Conservation (phyloP, 345 rosid genomes). For the Acer campestre region DNA sequence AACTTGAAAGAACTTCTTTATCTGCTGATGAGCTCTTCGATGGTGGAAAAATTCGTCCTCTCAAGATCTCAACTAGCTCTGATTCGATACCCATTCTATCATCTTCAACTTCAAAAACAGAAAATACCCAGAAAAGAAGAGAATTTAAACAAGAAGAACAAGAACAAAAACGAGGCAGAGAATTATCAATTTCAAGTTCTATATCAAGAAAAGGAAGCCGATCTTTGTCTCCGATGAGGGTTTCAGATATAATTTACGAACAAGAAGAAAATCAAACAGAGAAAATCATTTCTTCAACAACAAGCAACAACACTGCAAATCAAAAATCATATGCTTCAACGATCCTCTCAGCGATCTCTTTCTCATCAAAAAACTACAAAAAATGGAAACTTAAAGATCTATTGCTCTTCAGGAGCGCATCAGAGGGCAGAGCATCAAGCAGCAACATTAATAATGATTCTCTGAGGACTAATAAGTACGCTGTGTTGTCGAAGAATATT, state of each 20-base stretch:
- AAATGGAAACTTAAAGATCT: conserved; percentile 92
- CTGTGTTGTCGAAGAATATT: conserved; percentile 43
- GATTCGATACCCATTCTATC: conserved; percentile 35
- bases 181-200: too few species aligned
- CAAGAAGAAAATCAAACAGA: conserved; percentile 42
- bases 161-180: conserved; percentile 31
- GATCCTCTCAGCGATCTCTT: conserved; percentile 66
- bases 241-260: conserved; percentile 58
- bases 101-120: conserved; percentile 39
- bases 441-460: conserved; percentile 31
- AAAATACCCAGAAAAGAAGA: conserved; percentile 29
- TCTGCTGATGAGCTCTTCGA: conserved; percentile 93
- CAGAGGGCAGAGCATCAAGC: conserved; percentile 82
- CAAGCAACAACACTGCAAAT: conserved; percentile 17
- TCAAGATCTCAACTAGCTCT: conserved; percentile 47
- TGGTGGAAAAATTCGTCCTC: conserved; percentile 80
- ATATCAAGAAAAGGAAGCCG: conserved; percentile 62
- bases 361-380: conserved; percentile 49
- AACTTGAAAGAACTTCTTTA: conserved; percentile 58
- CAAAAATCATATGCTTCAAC: conserved; percentile 50
- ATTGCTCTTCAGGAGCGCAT: conserved; percentile 80
- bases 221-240: conserved; percentile 78
- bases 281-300: conserved; percentile 31
- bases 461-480: conserved; percentile 46
- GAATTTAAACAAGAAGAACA: conserved; percentile 27